phyloP scores from a whole-genome alignment of 1,284 basidiomycete species.

The Trichosporon ovoides region DNA sequence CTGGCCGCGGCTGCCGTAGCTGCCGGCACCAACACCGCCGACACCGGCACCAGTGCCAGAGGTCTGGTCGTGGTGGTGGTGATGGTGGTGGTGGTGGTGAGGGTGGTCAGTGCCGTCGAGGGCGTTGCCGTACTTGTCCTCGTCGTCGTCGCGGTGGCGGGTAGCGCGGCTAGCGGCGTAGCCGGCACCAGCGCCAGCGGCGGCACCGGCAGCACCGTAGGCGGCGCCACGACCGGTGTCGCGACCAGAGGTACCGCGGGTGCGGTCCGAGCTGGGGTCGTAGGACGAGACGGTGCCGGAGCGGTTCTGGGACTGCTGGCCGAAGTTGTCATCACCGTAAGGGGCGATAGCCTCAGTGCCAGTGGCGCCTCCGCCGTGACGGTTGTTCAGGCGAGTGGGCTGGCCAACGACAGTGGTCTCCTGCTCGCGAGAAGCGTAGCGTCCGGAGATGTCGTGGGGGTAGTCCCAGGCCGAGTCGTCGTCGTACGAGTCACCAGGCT shows the following conservation, averaged over 20 bases:
- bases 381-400: background rate
- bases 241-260: too few species aligned
- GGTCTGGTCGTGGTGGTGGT: background rate
- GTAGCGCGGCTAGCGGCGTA: background rate
- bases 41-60: too few species aligned
- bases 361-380: background rate
- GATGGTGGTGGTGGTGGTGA: background rate
- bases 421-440: background rate
- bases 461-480: background rate
- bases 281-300: too few species aligned
- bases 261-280: too few species aligned
- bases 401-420: slow-evolving; percentile 1
- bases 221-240: background rate
- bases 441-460: background rate
- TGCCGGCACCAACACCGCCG: background rate
- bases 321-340: background rate
- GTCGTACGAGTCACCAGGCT: background rate
- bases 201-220: background rate
- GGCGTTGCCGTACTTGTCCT: slow-evolving; percentile 3
- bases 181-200: background rate
- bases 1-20: too few species aligned
- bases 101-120: slow-evolving; percentile 2
- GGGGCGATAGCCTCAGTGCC: background rate
- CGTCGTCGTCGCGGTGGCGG: background rate
- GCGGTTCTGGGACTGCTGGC: background rate